phyloP scores from a whole-genome alignment of 305 asterid genomes.

The Fraxinus albicans region DNA sequence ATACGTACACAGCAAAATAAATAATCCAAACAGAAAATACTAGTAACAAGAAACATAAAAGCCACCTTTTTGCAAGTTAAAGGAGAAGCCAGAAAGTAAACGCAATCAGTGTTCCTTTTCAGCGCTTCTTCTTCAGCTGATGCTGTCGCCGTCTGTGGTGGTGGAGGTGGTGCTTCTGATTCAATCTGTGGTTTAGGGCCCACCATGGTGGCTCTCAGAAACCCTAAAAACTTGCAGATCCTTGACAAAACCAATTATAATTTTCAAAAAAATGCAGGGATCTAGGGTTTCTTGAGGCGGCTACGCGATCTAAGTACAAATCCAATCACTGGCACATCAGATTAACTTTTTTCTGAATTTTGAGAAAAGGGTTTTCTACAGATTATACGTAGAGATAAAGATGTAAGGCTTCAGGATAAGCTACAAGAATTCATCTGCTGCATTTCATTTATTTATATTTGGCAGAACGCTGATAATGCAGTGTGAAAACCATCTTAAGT shows the following conservation, averaged over 20 bases:
- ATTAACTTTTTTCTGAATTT: background rate
- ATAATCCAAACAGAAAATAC: background rate
- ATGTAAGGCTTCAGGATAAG: background rate
- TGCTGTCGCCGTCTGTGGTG: background rate
- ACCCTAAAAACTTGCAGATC: conserved; percentile 3
- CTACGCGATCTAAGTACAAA: background rate
- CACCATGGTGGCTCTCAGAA: conserved; percentile 2
- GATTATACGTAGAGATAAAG: background rate
- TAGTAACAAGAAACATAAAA: background rate
- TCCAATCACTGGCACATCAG: background rate
- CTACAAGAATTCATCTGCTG: background rate
- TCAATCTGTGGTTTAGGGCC: background rate
- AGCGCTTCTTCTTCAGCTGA: conserved; percentile 76
- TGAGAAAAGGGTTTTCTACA: background rate
- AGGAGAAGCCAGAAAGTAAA: conserved; percentile 93
- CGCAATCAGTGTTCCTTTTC: conserved; percentile 85
- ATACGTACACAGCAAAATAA: background rate
- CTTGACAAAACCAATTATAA: background rate
- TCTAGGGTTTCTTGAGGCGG: background rate
- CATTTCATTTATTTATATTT: background rate
- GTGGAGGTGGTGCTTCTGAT: background rate
- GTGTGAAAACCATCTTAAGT: background rate
- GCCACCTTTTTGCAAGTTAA: conserved; percentile 88
- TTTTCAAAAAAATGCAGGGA: background rate
- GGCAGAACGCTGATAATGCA: background rate